Conservation (phyloP, 2,329 filamentous ascomycete species). For the Cladorrhinum sp. region DNA sequence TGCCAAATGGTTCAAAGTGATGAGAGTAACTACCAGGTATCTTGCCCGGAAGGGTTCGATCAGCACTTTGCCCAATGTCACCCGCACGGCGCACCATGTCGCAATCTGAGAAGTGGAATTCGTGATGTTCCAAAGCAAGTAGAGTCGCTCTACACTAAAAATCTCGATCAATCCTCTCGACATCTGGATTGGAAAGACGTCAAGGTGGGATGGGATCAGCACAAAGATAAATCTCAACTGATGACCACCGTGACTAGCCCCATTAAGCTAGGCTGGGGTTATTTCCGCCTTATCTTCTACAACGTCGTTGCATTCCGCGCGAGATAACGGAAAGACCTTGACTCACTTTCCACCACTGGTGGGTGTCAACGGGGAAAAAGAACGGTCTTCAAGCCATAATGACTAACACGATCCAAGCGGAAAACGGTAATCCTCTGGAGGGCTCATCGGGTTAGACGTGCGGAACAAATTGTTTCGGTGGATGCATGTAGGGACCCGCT, state of each 20-base stretch:
- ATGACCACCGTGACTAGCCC: not conserved
- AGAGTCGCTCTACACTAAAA: no score
- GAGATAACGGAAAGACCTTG: not conserved
- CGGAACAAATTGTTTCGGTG: no score
- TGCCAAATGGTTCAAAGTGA: no score
- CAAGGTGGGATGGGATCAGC: not conserved
- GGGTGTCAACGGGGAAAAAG: not conserved
- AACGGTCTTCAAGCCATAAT: not conserved
- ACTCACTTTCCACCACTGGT: not conserved
- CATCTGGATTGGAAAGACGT: not conserved
- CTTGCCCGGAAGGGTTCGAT: no score
- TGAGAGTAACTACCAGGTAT: no score
- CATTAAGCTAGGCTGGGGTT: not conserved
- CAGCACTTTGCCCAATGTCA: no score
- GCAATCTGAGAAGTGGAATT: not conserved
- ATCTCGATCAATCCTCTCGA: no score
- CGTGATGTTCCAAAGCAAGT: no score
- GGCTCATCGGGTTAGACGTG: not conserved
- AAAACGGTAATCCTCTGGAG: not conserved
- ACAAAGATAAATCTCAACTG: not conserved
- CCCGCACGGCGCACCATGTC: not conserved
- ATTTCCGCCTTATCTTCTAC: not conserved
- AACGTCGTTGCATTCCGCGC: not conserved
- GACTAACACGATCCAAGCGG: no score
- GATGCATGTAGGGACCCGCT: constrained; percentile 3